Evolutionary conservation across 306 rosid species (phyloP), one percentile per base, ranked within the genome.

Genomic region (Inga leiocalycina): DNA sequence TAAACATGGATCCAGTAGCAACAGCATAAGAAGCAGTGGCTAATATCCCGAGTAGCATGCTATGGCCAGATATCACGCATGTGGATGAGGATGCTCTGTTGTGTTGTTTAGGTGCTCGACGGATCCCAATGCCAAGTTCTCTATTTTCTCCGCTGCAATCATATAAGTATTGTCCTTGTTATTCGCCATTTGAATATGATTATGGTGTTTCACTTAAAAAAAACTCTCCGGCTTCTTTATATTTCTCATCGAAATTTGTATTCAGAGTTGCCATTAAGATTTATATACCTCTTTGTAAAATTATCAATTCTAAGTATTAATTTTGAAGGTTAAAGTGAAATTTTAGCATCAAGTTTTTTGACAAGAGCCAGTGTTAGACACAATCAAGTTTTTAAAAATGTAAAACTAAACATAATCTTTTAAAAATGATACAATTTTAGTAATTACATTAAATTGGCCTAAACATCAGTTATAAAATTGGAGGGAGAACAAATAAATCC

Each of bases 41-140:
- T 78, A 94, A 85, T 79, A 92, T 75, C 69, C 91, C 92, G 74
- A 91, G 91, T 35, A 83, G 89, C 97, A 94, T 90, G 89, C 86
- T 80, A 20, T 83, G 79, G 24, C 90, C 88, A 1, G 94, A 88
- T 83, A 89, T 84, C 52, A 87, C 88, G 49, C 91, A 82, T 19
- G 78, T 12, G 37, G 91, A 83, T 44, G 84, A 9, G 27, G 85
- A 59, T 79, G 85, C 65, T 75, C 24, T 49, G 78, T 56, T 84
- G 46, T 81, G 83, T 43, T 74, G 80, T 71, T 78, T 84, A 72
- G 3, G 61, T 0, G 80, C 90, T 43, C 89, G 88, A 71, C 87
- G 86, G 77, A 91, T 78, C 44, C 97, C 97, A 67, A 93, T 81
- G 71, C 85, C 77, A 65, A 91, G 76, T 62, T 91, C 87, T 84